Evolutionary conservation across 768 basidiomycete species (phyloP).

Genomic region (Calvatia gigantea): DNA sequence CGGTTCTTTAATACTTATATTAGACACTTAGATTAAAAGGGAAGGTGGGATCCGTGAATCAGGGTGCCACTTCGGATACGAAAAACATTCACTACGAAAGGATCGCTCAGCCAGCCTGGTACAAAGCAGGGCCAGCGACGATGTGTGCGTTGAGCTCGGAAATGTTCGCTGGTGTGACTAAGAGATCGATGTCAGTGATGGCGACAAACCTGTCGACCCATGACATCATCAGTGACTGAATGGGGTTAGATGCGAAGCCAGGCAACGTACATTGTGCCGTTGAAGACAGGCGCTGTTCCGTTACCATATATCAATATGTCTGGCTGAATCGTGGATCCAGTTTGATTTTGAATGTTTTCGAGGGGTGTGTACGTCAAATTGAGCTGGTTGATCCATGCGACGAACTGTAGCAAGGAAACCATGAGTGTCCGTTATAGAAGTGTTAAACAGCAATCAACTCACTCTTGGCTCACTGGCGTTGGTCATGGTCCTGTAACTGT

Average conservation of each 20-base stretch:
- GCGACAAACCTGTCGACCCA: conserved; percentile 37
- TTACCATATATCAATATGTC: conserved; percentile 41
- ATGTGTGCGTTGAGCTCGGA: conserved; percentile 48
- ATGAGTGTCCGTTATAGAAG: neutral
- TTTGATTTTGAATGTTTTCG: conserved; percentile 34
- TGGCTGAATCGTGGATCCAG: conserved; percentile 48
- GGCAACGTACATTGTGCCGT: conserved; percentile 44
- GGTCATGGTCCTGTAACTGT: conserved; percentile 47
- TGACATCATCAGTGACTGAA: neutral
- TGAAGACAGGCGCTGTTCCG: conserved; percentile 37
- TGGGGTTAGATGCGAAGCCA: neutral
- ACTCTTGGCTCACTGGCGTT: conserved; percentile 40
- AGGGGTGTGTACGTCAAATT: conserved; percentile 59
- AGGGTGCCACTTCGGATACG: neutral
- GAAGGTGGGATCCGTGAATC: neutral
- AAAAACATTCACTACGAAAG: neutral
- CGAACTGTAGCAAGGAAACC: conserved; percentile 31
- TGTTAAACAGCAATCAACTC: neutral
- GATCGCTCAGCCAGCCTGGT: conserved; percentile 37
- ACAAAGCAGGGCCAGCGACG: conserved; percentile 53
- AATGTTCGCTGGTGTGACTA: conserved; percentile 58
- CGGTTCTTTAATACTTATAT: too few relatives aligned
- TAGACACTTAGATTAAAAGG: too few relatives aligned
- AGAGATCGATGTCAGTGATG: conserved; percentile 44
- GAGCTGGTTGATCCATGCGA: conserved; percentile 57